Base-by-base conservation (phyloP, 768 basidiomycete genomes). In the Hortiboletus campestris region DNA sequence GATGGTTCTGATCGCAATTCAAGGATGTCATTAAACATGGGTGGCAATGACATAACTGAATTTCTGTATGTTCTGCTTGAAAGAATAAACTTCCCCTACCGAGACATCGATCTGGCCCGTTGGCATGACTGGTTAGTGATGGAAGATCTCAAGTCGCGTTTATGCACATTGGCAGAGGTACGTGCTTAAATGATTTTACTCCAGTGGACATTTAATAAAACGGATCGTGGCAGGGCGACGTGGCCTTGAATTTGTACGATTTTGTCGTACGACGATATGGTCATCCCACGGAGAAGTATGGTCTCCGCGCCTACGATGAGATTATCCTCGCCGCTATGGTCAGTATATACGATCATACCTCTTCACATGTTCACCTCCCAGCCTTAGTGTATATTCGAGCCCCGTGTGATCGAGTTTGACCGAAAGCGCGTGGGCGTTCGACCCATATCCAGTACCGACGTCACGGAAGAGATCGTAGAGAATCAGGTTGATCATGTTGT, bases 321-420 rank as follows among this genome's bases (percentile, higher is more conserved):
- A 87, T 91, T 49, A 95, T 97, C 56, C 76, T 98, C 32, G 94
- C 95, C 1, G 92, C 96, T 3, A 91, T 96, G 86, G 97, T 94
- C 63, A 60, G 80, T 73, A 22, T 41, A 29, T 35, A 25, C 12
- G 20, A 52, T n/a, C 36, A 43, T 20, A 8, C 29, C 5, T 20
- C 12, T 49, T 51, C 34, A 32, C 1, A 1, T 40, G 40, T 49
- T 58, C 51, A 54, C 43, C 36, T 38, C n/a, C 14, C 4, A 29
- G 13, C 19, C 44, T 29, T 61, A 98, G 94, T 89, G 89, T 64
- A 76, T 98, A 32, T 98, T 98, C 61, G 94, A 97, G 60, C 94
- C 97, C 14, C 86, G 92, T 19, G 84, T 95, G 38, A 86, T 99
- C 54, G 89, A 97, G 58, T 97, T 95, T 64, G 87, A 92, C 29